Base-by-base conservation (phyloP, 164 flowering plant genomes). In the Magnolia sinica region DNA sequence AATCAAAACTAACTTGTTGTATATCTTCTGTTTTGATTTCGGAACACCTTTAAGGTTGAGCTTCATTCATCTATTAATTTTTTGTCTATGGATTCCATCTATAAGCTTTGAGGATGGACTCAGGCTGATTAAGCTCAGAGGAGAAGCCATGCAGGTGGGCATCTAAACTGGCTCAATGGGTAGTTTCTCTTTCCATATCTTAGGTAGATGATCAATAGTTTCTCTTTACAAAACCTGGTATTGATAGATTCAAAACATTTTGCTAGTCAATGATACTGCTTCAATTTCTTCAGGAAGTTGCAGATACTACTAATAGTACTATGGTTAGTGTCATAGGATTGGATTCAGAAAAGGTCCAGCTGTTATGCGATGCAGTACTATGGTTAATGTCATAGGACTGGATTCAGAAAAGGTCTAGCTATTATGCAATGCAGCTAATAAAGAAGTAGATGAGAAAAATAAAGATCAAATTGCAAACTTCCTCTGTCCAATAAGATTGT, bases 101-200 rank as follows among this genome's bases (percentile, higher is more conserved):
- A 27, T 27, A 27, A 96, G 98, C 87, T 96, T 96, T 83, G 98
- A 96, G 86, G 98, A 96, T 86, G 99, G 99, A 66, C 94, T 96
- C 71, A 93, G 91, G 89, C 89, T 96, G 83, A 98, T 96, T 75
- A 94, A 96, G 85, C 87, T 94, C 45, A 84, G 98, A 83, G 99
- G 99, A 78, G 97, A 96, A 87, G 99, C 98, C 20, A 94, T 96
- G 99, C 99, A 96, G 98, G 99, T 94, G 81, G 23, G 4, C 18
- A 13, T 76, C 45, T 1, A 22, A 66, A 55, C n/a, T 71, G 49
- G 10, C 14, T 22, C 55, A 73, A 20, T 22, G 24, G 37, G 10
- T 29, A 4, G 45, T 37, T 37, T 68, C 6, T 1, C 27, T 22
- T 55, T 55, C 3, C 13, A 55, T 11, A 13, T 4, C 18, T 55